These are phyloP conservation scores for Teratosphaeria destructans DNA, from an alignment of 2,329 filamentous ascomycete species.

Conservation along the genomic window DNA sequence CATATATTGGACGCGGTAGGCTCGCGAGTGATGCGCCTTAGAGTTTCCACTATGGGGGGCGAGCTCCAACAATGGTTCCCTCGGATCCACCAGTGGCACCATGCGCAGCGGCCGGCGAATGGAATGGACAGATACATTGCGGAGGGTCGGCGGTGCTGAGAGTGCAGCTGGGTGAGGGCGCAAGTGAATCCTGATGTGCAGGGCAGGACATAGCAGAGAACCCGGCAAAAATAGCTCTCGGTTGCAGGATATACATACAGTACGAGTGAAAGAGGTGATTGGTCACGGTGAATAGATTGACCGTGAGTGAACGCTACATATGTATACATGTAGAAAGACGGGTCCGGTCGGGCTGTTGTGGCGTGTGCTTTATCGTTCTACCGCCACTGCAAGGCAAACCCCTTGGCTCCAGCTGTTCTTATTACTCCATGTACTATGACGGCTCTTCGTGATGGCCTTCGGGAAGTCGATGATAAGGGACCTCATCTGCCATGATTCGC, in stretches of 20 bases:
- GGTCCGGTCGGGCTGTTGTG: too few relatives aligned
- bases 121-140: neutral
- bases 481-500: too few relatives aligned
- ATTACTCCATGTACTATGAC: too few relatives aligned
- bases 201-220: neutral
- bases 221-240: neutral
- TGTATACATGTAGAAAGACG: too few relatives aligned
- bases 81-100: neutral
- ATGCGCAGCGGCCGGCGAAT: neutral
- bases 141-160: neutral
- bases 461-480: too few relatives aligned
- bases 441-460: too few relatives aligned
- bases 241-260: neutral
- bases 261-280: neutral
- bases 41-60: neutral
- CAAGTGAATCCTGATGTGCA: neutral
- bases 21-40: neutral
- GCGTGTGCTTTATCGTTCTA: too few relatives aligned
- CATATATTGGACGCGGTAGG: neutral
- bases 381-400: too few relatives aligned
- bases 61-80: neutral
- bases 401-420: too few relatives aligned
- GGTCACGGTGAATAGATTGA: too few relatives aligned
- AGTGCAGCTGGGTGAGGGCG: too few relatives aligned
- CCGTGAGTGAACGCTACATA: too few relatives aligned